These are phyloP conservation scores for Botryotinia globosa DNA, from an alignment of 2,329 filamentous ascomycete species.

Conservation along the genomic window DNA sequence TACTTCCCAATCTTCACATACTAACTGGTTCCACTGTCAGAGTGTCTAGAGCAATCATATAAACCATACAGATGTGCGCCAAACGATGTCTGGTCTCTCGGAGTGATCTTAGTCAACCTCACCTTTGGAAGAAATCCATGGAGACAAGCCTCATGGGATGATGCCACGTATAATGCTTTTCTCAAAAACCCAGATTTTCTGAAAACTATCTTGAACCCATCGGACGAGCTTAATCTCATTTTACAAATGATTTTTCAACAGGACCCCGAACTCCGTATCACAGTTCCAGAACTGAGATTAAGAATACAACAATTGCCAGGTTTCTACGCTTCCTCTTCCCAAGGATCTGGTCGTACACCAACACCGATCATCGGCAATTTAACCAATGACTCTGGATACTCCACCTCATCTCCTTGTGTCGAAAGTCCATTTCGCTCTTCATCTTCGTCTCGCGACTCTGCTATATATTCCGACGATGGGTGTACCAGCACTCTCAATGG, in stretches of 20 bases:
- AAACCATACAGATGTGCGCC: constrained; percentile 84
- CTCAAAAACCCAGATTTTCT: constrained; percentile 82
- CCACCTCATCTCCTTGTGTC: background rate
- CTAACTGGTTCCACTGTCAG: constrained; percentile 48
- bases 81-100: constrained; percentile 98
- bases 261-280: constrained; percentile 79
- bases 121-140: constrained; percentile 98
- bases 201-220: constrained; percentile 87
- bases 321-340: constrained; percentile 25
- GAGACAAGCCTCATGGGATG: constrained; percentile 92
- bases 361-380: background rate
- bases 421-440: background rate
- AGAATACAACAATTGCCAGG: constrained; percentile 66
- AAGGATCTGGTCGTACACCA: background rate
- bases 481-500: background rate
- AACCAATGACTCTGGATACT: constrained; percentile 13
- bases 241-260: constrained; percentile 83
- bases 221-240: constrained; percentile 84
- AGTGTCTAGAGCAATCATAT: constrained; percentile 81
- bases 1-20: constrained; percentile 21
- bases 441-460: constrained; percentile 12
- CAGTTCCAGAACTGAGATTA: constrained; percentile 72
- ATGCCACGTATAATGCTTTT: constrained; percentile 92
- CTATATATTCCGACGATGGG: background rate
- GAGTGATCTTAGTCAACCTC: constrained; percentile 95